Percentiles rank a stretch among this genome's conserved stretches.
These are phyloP conservation scores for Cardamine chenopodiifolia DNA, from an alignment of 345 rosid genomes.

Conservation along the genomic window DNA sequence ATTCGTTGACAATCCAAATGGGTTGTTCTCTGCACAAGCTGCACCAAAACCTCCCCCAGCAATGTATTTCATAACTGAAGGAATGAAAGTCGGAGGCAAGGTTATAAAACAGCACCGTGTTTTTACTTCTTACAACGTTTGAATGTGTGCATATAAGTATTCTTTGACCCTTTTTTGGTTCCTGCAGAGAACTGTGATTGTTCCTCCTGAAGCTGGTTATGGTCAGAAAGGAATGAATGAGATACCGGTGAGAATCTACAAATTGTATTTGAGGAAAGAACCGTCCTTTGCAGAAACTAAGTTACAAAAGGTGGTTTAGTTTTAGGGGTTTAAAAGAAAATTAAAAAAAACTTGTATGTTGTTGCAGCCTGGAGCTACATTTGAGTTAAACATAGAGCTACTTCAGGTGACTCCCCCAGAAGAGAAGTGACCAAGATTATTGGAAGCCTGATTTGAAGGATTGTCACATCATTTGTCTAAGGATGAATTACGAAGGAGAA, in stretches of 20 bases:
- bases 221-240: slow-evolving; percentile 87
- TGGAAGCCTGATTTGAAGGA: slow-evolving; percentile 5
- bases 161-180: background rate
- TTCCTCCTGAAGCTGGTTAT: slow-evolving; percentile 84
- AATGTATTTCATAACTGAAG: slow-evolving; percentile 72
- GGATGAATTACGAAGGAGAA: background rate
- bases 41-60: slow-evolving; percentile 98
- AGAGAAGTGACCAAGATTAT: slow-evolving; percentile 41
- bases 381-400: slow-evolving; percentile 86
- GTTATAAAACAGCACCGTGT: slow-evolving; percentile 28
- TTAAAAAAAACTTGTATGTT: background rate
- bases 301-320: background rate
- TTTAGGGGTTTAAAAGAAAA: slow-evolving; percentile 10
- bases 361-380: slow-evolving; percentile 78
- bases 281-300: slow-evolving; percentile 7
- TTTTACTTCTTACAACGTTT: background rate
- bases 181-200: slow-evolving; percentile 80
- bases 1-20: slow-evolving; percentile 88
- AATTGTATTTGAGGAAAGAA: slow-evolving; percentile 43
- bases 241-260: slow-evolving; percentile 70
- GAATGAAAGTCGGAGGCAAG: slow-evolving; percentile 96
- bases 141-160: background rate
- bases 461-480: slow-evolving; percentile 50
- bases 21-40: slow-evolving; percentile 93
- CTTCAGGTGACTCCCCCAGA: slow-evolving; percentile 57